These are phyloP conservation scores for Senecio squalidus DNA, from an alignment of 140 eudicot species.

Conservation along the genomic window DNA sequence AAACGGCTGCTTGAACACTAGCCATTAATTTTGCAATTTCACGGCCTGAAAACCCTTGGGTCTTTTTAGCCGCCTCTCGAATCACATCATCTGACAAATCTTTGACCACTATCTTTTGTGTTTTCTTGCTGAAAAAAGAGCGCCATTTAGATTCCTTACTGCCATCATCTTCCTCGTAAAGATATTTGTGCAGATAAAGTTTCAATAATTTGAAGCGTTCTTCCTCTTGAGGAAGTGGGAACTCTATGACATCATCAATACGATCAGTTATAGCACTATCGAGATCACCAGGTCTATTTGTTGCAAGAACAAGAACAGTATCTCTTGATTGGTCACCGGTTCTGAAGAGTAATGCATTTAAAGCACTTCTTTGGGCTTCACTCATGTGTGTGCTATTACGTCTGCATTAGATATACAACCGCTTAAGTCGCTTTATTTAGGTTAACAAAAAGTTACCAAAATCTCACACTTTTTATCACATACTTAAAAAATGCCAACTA, in stretches of 20 bases:
- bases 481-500: no score
- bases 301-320: conserved; percentile 91
- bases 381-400: conserved; percentile 98
- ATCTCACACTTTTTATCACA: no score
- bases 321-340: conserved; percentile 99
- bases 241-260: conserved; percentile 93
- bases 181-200: conserved; percentile 80
- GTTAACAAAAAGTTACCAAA: no score
- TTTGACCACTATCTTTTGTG: conserved; percentile 61
- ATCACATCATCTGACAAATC: conserved; percentile 77
- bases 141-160: conserved; percentile 43
- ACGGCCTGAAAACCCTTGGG: conserved; percentile 93
- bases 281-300: conserved; percentile 93
- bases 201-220: conserved; percentile 81
- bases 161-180: conserved; percentile 33
- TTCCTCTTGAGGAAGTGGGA: conserved; percentile 87
- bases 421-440: no score
- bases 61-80: conserved; percentile 81
- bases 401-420: conserved; percentile 30
- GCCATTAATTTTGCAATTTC: conserved; percentile 94
- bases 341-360: conserved; percentile 89
- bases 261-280: conserved; percentile 96
- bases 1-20: conserved; percentile 95
- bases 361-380: conserved; percentile 95
- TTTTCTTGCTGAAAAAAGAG: conserved; percentile 41